phyloP scores from a whole-genome alignment of 1,284 basidiomycete genomes.

The Irpex lacteus region DNA sequence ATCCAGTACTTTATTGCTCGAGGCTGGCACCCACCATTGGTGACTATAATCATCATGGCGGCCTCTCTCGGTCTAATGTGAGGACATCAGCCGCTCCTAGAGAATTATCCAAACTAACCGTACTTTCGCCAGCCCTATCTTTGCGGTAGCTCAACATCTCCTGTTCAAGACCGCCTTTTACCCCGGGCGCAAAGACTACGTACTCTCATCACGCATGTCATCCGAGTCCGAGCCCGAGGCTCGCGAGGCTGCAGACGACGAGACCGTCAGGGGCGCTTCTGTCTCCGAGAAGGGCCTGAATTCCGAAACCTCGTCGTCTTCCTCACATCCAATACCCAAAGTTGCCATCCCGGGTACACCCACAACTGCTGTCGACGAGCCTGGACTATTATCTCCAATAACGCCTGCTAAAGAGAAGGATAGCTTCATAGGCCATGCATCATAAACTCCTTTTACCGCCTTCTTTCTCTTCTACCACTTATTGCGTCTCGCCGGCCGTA shows the following conservation, averaged over 20 bases:
- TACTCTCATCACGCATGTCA: constrained; percentile 2
- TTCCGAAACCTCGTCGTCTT: neutral
- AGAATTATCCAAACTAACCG: neutral
- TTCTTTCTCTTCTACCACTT: neutral
- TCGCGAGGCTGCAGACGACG: neutral
- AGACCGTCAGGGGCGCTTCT: neutral
- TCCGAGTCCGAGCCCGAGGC: constrained; percentile 1
- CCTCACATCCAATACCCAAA: neutral
- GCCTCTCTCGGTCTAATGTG: constrained; percentile 23
- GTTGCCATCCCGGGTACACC: neutral
- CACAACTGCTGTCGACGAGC: neutral
- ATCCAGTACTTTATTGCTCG: constrained; percentile 16
- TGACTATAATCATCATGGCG: constrained; percentile 22
- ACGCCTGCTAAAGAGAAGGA: neutral
- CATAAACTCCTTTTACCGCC: neutral
- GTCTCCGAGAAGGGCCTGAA: neutral
- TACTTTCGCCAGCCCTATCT: constrained; percentile 21
- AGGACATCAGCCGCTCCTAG: neutral
- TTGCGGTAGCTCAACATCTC: constrained; percentile 28
- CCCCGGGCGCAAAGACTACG: constrained; percentile 4
- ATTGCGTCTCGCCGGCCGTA: neutral
- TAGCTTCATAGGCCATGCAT: neutral
- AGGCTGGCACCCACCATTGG: constrained; percentile 21
- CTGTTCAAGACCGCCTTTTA: constrained; percentile 28
- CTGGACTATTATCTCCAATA: neutral